Base-by-base conservation (phyloP, 495 filamentous ascomycete genomes). In the Talaromyces stipitatus region DNA sequence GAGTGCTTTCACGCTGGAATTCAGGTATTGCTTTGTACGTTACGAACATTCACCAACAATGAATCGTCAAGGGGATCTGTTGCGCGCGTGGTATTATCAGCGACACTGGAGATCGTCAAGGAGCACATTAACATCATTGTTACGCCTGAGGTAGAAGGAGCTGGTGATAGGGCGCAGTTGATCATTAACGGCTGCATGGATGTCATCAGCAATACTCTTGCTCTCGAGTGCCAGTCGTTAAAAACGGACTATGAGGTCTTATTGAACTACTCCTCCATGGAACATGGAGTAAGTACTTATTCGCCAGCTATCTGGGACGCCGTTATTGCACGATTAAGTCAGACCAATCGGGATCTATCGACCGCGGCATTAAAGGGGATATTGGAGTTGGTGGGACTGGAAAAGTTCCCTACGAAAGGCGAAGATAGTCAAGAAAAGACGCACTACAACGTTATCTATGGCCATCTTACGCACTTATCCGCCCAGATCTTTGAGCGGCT, bases 281-380 rank as follows among this genome's bases (percentile, higher is more conserved):
- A 89, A 36, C 79, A 87, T 55, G 83, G 85, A 22, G 74, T 85
- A 12, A 81, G 78, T 50, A 80, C 83, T 4, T 82, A 87, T 59
- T 87, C 85, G 0, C 73, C 82, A 2, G 69, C 75, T 2, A 82
- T 95, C 27, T 96, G 91, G 92, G 84, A 90, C 61, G 78, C 81
- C 2, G 84, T 91, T 29, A 73, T 92, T 28, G 78, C 82, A 52
- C 79, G 85, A 33, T 79, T 95, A 29, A 78, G 83, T 62, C 74
- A 78, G 30, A 78, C 82, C 7, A 84, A 86, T 56, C 60, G 84
- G 18, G 77, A 76, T 2, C 74, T 96, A 7, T 90, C 89, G 11
- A 85, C 78, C 26, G 80, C 79, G 28, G 83, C 89, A 60, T 66
- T 96, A n/a, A 70, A 85, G 46, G 89, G 88, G 9, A 85, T 86